Evolutionary conservation across 164 flowering plant genomes (phyloP), one percentile per base, ranked within the genome.

Genomic region (Tetrastigma voinierianum): DNA sequence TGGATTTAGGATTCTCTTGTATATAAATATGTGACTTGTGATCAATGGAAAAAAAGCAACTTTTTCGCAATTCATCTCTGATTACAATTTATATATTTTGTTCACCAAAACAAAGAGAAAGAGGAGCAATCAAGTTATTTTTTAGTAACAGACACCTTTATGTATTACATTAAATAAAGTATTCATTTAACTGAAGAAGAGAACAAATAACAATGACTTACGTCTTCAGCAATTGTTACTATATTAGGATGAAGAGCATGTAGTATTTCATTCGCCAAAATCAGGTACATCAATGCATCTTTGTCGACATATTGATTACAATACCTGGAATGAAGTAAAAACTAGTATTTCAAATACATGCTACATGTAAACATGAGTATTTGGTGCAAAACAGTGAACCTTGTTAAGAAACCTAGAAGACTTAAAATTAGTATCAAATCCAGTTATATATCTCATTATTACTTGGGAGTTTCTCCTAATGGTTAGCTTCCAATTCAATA

Each of bases 171-270:
- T 14, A 9, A 14, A 58, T 8, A 24, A 21, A 25, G 0, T 24
- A 23, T 19, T 57, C 12, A 57, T 17, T 40, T 40, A 23, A 7
- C 16, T 46, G 15, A 19, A 18, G 19, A 58, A n/a, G 46, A 18
- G 14, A 43, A 61, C 40, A 51, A 64, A 60, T 23, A 49, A 20
- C 15, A 11, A 52, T 46, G 21, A 70, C 93, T 85, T 81, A 90
- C 99, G 81, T 95, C 99, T 79, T 95, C 99, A 47, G 99, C 99
- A 73, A 92, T 92, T 60, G 99, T 95, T 60, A 95, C 75, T 46
- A 95, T 83, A 77, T 82, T 76, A 45, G 99, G 99, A 79, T 92
- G 85, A 67, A 92, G 82, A 77, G 59, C 68, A 75, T 90, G 97
- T 16, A 95, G 80, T 67, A 89, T 79, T 73, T 92, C 97, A 83